A percentile compares a stretch with the other conserved stretches of the same genome.
Evolutionary conservation across 2,329 filamentous ascomycete genomes (phyloP).

Genomic region (Cladophialophora psammophila): DNA sequence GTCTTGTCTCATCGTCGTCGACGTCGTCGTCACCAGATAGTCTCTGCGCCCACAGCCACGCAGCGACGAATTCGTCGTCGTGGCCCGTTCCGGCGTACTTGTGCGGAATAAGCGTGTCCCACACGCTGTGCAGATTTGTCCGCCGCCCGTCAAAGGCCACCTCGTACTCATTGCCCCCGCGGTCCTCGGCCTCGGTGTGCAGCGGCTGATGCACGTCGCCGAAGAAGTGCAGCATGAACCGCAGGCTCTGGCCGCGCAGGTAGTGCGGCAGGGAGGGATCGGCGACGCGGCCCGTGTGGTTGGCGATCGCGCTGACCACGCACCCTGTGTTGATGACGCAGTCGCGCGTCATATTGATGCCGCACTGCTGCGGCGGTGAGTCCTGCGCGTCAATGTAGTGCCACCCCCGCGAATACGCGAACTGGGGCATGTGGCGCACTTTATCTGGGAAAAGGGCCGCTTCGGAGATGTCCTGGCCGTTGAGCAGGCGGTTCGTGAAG

Average conservation of each 20-base stretch:
- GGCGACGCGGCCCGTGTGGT: constrained; percentile 54
- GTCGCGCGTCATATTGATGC: constrained; percentile 53
- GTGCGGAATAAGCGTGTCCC: constrained; percentile 62
- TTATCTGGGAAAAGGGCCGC: constrained; percentile 41
- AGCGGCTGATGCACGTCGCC: constrained; percentile 79
- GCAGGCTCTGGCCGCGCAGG: constrained; percentile 51
- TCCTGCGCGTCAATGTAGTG: constrained; percentile 42
- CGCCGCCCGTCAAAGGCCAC: constrained; percentile 66
- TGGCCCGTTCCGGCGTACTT: constrained; percentile 28
- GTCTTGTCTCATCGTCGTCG: constrained; percentile 11
- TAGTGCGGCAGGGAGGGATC: constrained; percentile 43
- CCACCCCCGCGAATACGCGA: constrained; percentile 39
- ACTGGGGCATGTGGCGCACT: constrained; percentile 39
- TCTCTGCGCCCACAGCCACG: constrained; percentile 61
- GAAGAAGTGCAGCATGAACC: constrained; percentile 64
- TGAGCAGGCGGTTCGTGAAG: constrained; percentile 36
- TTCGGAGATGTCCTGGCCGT: constrained; percentile 41
- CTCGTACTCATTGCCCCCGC: constrained; percentile 72
- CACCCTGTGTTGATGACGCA: constrained; percentile 55
- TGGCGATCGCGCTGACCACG: constrained; percentile 61
- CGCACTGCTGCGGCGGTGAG: constrained; percentile 35
- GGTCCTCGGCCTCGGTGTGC: constrained; percentile 64
- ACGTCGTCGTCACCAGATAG: constrained; percentile 50
- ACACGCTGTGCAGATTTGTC: constrained; percentile 74
- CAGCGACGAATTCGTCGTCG: constrained; percentile 31